These are phyloP conservation scores for Carex kokanica DNA, from an alignment of 176 grass and related monocot species.

Conservation along the genomic window DNA sequence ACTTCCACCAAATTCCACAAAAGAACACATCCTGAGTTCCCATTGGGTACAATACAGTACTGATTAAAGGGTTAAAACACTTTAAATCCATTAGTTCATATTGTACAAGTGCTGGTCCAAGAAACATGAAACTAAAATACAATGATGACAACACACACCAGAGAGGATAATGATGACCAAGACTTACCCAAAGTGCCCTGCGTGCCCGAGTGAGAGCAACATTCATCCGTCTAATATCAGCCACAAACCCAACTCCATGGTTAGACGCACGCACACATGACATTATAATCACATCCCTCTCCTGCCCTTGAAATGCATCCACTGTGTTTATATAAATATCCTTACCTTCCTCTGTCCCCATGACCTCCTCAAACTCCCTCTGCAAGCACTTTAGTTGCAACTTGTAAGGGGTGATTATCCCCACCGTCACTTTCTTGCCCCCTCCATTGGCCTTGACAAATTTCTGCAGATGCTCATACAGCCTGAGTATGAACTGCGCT, in stretches of 20 bases:
- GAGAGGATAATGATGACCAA: background rate
- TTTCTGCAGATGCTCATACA: slow-evolving; percentile 86
- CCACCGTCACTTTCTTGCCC: slow-evolving; percentile 84
- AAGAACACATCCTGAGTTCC: background rate
- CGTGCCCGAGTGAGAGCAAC: slow-evolving; percentile 94
- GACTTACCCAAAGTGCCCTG: slow-evolving; percentile 83
- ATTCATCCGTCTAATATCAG: slow-evolving; percentile 99
- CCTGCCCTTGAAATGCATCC: slow-evolving; percentile 99
- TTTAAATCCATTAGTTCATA: background rate
- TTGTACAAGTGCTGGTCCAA: background rate
- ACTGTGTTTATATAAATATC: slow-evolving; percentile 99
- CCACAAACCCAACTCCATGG: slow-evolving; percentile 97
- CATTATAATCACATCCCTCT: slow-evolving; percentile 99
- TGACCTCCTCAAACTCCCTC: slow-evolving; percentile 75
- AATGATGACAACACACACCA: slow-evolving; percentile 1
- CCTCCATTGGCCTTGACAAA: slow-evolving; percentile 68
- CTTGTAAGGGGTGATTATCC: slow-evolving; percentile 99
- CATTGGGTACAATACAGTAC: background rate
- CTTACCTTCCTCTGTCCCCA: slow-evolving; percentile 87
- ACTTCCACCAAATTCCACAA: background rate
- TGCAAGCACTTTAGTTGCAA: slow-evolving; percentile 97
- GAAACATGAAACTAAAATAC: background rate
- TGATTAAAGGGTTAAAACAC: background rate
- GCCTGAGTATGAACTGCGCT: slow-evolving; percentile 72
- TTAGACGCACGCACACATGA: slow-evolving; percentile 94